A percentile compares a stretch with the other conserved stretches of the same genome.
phyloP scores from a whole-genome alignment of 176 grass and related monocot species.

The Oryza brachyantha region DNA sequence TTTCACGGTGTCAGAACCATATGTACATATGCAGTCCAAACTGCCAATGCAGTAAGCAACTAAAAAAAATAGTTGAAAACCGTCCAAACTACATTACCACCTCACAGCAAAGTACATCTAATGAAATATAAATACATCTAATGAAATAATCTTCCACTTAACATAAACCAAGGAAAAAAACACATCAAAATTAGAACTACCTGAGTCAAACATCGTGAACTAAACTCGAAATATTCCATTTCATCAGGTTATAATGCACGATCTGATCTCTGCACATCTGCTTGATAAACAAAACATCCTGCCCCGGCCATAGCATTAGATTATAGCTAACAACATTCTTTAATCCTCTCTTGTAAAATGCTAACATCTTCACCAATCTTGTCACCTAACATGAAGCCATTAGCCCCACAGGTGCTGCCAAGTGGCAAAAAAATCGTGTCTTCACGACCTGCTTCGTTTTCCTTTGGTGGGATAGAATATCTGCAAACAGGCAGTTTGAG shows the following conservation, averaged over 20 bases:
- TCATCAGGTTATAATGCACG: background rate
- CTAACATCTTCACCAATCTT: slow-evolving; percentile 1
- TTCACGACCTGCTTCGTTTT: slow-evolving; percentile 8
- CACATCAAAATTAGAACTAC: background rate
- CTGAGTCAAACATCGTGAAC: slow-evolving; percentile 4
- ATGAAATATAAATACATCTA: too few relatives aligned
- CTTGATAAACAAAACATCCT: background rate
- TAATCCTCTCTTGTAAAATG: background rate
- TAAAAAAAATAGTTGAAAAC: background rate
- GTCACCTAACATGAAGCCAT: background rate
- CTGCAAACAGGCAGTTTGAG: background rate
- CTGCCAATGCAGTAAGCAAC: background rate
- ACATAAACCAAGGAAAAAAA: background rate
- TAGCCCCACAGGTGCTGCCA: background rate
- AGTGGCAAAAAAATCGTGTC: slow-evolving; percentile 25
- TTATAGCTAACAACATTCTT: slow-evolving; percentile 17
- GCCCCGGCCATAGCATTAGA: slow-evolving; percentile 1
- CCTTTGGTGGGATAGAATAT: slow-evolving; percentile 17
- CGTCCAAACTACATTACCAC: background rate
- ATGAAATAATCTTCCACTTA: background rate
- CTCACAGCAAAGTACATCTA: background rate
- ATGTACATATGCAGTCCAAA: background rate
- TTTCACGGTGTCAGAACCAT: background rate
- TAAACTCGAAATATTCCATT: background rate
- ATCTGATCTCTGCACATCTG: background rate